Evolutionary conservation across 768 basidiomycete genomes (phyloP), one percentile per base, ranked within the genome.

Genomic region (Lyophyllum atratum): DNA sequence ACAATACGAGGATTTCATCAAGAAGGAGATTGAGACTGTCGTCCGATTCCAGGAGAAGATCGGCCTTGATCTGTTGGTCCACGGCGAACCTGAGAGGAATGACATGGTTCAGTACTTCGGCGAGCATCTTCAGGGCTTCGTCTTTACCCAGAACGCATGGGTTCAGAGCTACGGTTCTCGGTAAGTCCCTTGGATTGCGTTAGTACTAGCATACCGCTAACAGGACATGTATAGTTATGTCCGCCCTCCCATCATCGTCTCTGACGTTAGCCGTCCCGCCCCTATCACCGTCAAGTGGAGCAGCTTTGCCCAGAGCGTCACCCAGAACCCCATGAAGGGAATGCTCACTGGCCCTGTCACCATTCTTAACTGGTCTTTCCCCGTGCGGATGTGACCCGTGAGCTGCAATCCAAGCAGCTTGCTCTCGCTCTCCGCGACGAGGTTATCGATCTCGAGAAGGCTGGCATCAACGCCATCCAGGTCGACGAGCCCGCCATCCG

Each of bases 71-170:
- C 84, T 99, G 56, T 84, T 98, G 66, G 97, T 99, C 59, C 97
- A 99, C 75, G 97, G 97, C 69, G 97, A 99, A 76, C 92, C 96
- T 52, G 96, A 99, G 81, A 87, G 96, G 68, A 98, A 98, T 74
- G 96, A 98, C 84, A 98, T 98, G 96, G 95, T 97, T 61, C 95
- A 98, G 79, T 99, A 99, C 86, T 99, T 98, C 66, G 97, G 97
- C 64, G 97, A 99, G 76, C 91, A 87, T 71, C 82, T 99, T 61
- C 78, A 84, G 49, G 97, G 97, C 64, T 98, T 99, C 71, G 92
- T 92, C 74, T 99, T 99, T 80, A 98, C 97, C 60, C 93, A 96
- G 77, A 94, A 97, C 64, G 97, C 85, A 49, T 99, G 97, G 97
- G 97, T 99, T 34, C 97, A 99, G 80, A 95, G 93, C 74, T 99